Evolutionary conservation across 177 flowering plant genomes (phyloP).

Genomic region (Vitis hybrid): DNA sequence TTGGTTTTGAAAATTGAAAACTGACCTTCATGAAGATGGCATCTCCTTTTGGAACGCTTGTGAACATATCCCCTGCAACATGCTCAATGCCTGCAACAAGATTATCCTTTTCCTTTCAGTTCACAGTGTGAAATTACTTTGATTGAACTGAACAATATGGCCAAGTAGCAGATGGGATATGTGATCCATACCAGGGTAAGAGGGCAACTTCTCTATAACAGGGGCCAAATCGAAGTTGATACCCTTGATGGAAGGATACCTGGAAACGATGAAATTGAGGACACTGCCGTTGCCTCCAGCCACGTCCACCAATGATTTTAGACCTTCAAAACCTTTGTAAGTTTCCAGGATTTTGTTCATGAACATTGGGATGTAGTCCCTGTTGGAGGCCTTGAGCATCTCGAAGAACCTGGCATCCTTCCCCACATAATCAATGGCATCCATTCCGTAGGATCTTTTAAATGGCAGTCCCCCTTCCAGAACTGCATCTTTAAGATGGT

Average conservation of each 20-base stretch:
- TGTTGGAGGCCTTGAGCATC: conserved; percentile 24
- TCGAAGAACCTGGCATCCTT: conserved; percentile 20
- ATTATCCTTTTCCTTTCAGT: background rate
- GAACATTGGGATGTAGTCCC: conserved; percentile 9
- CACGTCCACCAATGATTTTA: conserved; percentile 31
- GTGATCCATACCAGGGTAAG: conserved; percentile 17
- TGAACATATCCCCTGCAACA: conserved; percentile 43
- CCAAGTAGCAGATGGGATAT: too few species aligned
- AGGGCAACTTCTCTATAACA: conserved; percentile 16
- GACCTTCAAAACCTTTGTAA: conserved; percentile 35
- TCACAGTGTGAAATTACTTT: too few species aligned
- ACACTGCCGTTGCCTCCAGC: conserved; percentile 36
- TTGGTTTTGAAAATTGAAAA: background rate
- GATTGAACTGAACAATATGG: too few species aligned
- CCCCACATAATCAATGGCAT: conserved; percentile 17
- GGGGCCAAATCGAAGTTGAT: conserved; percentile 28
- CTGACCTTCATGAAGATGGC: conserved; percentile 46
- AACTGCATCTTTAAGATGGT: conserved; percentile 25
- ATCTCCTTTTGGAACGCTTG: conserved; percentile 36
- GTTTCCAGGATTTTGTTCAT: conserved; percentile 26
- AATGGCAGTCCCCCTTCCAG: conserved; percentile 32
- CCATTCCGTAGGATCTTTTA: conserved; percentile 30
- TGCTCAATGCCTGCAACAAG: conserved; percentile 26
- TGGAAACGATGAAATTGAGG: conserved; percentile 25
- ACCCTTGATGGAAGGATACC: conserved; percentile 25